phyloP scores from a whole-genome alignment of 331 rosid species.

The Malus hybrid region DNA sequence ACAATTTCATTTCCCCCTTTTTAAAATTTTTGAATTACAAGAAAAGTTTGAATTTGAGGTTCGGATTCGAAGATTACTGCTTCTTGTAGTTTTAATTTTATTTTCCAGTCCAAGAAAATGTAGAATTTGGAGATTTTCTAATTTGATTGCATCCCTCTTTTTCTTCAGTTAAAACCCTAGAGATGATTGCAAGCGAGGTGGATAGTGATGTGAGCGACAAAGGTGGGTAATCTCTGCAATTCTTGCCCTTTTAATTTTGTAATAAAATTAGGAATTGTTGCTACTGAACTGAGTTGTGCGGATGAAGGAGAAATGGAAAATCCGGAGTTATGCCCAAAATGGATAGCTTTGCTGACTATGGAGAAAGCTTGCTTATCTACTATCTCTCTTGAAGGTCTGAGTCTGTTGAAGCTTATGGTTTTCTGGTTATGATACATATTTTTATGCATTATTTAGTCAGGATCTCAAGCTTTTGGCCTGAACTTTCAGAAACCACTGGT shows the following conservation, averaged over 20 bases:
- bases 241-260: background rate
- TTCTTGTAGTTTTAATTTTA: too few relatives aligned
- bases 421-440: background rate
- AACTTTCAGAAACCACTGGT: slow-evolving; percentile 52
- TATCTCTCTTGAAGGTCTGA: too few relatives aligned
- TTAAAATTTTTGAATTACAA: background rate
- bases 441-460: background rate
- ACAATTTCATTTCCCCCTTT: background rate
- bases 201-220: background rate
- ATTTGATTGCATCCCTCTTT: background rate
- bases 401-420: background rate
- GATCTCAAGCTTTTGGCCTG: background rate
- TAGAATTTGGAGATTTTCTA: background rate
- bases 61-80: background rate
- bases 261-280: background rate
- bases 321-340: too few relatives aligned
- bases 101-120: background rate
- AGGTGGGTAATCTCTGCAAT: background rate
- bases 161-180: slow-evolving; percentile 6
- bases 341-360: too few relatives aligned
- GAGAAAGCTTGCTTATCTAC: too few relatives aligned
- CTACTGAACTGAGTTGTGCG: background rate
- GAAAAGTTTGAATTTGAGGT: background rate
- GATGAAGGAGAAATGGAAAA: too few relatives aligned
- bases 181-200: background rate